Percentiles rank a stretch among this genome's conserved stretches.
Conservation (phyloP, 805 yeast genomes). For the Sugiyamaella marilandica region DNA sequence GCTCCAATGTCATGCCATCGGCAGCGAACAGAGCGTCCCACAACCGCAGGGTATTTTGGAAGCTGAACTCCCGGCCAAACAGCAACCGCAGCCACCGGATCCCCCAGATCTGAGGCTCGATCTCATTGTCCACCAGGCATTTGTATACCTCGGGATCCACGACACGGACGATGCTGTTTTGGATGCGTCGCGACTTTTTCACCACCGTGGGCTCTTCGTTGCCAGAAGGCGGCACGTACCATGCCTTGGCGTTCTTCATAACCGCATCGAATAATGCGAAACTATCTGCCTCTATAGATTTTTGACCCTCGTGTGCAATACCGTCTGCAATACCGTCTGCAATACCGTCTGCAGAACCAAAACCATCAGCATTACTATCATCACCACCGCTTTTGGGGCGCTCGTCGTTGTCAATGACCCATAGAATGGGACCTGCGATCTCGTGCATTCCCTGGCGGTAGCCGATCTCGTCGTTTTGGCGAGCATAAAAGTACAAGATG, state of each 20-base stretch:
- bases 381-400: neutral
- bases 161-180: conserved; percentile 25
- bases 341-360: too few species aligned
- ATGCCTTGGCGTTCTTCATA: conserved; percentile 30
- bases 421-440: conserved; percentile 43
- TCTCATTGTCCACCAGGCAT: conserved; percentile 21
- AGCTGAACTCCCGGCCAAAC: conserved; percentile 34
- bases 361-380: too few species aligned
- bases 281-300: conserved; percentile 29
- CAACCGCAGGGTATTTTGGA: conserved; percentile 24
- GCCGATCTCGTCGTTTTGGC: conserved; percentile 43
- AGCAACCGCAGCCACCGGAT: conserved; percentile 34
- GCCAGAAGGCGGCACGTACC: conserved; percentile 26
- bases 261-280: conserved; percentile 28
- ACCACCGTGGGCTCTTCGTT: conserved; percentile 28
- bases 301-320: neutral
- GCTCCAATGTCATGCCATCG: conserved; percentile 23
- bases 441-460: conserved; percentile 56
- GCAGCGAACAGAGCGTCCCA: conserved; percentile 37
- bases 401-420: conserved; percentile 15
- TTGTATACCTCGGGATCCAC: conserved; percentile 30
- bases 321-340: neutral
- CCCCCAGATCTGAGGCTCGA: conserved; percentile 38
- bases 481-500: conserved; percentile 44
- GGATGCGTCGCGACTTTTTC: conserved; percentile 29